Evolutionary conservation across 1,284 basidiomycete genomes (phyloP).

Genomic region (Phellopilus nigrolimitatus): DNA sequence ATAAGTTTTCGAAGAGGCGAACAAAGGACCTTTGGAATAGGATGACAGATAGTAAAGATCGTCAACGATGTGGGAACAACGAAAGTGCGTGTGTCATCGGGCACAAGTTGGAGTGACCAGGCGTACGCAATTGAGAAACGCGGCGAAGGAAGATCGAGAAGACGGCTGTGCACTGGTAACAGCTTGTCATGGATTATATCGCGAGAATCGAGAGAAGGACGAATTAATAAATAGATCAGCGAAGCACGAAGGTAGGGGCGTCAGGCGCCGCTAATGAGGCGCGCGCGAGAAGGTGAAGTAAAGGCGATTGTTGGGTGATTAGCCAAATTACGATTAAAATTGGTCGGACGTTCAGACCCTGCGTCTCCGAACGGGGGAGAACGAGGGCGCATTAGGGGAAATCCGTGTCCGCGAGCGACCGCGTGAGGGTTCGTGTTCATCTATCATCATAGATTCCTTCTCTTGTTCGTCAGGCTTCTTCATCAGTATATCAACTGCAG

Average conservation of each 20-base stretch:
- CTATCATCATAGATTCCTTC: conserved; percentile 4
- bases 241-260: too few relatives aligned
- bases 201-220: background rate
- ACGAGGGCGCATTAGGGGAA: conserved; percentile 7
- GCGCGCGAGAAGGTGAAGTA: background rate
- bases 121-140: too few relatives aligned
- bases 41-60: background rate
- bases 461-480: background rate
- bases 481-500: background rate
- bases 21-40: background rate
- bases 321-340: conserved; percentile 2
- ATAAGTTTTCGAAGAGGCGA: background rate
- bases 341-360: background rate
- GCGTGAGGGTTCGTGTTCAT: conserved; percentile 11
- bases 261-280: too few relatives aligned
- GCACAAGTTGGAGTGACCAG: background rate
- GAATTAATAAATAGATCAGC: conserved; percentile 4
- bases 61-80: background rate
- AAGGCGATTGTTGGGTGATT: background rate
- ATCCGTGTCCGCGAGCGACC: conserved; percentile 16
- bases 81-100: background rate
- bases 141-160: too few relatives aligned
- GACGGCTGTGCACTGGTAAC: too few relatives aligned
- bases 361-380: conserved; percentile 11
- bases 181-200: background rate